Percentiles rank a stretch among this genome's conserved stretches.
Evolutionary conservation across 164 flowering plant genomes (phyloP).

Genomic region (Umbellularia californica): DNA sequence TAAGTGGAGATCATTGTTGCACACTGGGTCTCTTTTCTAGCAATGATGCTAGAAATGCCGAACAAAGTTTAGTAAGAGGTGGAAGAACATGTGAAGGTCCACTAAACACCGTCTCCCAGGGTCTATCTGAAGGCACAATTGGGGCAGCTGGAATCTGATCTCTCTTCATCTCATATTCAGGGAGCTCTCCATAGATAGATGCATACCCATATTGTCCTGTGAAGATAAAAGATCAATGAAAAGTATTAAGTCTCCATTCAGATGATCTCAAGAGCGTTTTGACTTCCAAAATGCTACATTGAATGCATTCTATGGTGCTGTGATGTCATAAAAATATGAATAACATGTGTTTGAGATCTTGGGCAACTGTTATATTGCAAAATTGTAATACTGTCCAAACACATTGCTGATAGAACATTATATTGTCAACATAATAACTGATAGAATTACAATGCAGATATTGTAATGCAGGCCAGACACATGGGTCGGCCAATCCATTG

Average conservation of each 20-base stretch:
- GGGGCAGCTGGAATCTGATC: constrained; percentile 20
- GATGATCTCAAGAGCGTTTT: no score
- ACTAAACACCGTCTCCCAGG: constrained; percentile 82
- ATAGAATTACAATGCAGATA: no score
- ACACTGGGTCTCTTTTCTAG: constrained; percentile 49
- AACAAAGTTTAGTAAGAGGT: constrained; percentile 74
- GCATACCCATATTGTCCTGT: constrained; percentile 60
- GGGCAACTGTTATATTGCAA: neutral
- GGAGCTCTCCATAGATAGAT: constrained; percentile 74
- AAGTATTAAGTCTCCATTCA: neutral
- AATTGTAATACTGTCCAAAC: no score
- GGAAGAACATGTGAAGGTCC: constrained; percentile 83
- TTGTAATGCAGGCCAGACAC: no score
- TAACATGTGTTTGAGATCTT: neutral
- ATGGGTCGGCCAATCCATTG: no score
- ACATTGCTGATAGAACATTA: no score
- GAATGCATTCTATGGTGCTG: no score
- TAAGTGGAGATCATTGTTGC: constrained; percentile 18
- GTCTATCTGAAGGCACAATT: constrained; percentile 48
- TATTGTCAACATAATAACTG: no score
- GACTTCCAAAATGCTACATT: no score
- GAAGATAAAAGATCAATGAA: neutral
- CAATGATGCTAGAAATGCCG: constrained; percentile 64
- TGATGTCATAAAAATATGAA: no score
- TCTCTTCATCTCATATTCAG: constrained; percentile 29